Evolutionary conservation across 225 moss, liverwort and hornwort genomes (phyloP).

Genomic region (Marchantia polymorpha): DNA sequence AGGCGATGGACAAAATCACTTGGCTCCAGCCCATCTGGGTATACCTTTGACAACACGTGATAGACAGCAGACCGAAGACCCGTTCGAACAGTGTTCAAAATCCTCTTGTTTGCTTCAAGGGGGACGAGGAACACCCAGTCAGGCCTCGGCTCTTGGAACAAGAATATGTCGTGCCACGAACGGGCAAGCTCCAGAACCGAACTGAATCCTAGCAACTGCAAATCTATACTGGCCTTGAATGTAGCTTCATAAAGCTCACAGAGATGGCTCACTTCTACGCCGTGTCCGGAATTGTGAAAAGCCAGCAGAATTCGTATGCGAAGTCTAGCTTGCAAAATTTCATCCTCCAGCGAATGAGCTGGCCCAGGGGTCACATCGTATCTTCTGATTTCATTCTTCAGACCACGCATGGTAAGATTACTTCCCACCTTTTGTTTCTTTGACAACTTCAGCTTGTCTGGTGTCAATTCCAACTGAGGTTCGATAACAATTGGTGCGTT

Average conservation of each 20-base stretch:
- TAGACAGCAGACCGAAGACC: slow-evolving; percentile 67
- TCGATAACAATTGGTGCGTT: not conserved
- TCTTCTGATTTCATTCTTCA: slow-evolving; percentile 36
- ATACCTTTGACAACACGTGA: slow-evolving; percentile 58
- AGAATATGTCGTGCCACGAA: slow-evolving; percentile 58
- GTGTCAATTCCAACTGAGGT: slow-evolving; percentile 6
- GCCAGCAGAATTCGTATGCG: slow-evolving; percentile 64
- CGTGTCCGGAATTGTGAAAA: slow-evolving; percentile 58
- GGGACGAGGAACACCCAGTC: slow-evolving; percentile 64
- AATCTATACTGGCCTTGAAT: slow-evolving; percentile 50
- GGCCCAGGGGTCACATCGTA: slow-evolving; percentile 1
- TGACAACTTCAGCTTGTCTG: not conserved
- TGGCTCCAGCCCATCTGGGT: slow-evolving; percentile 63
- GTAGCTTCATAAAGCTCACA: slow-evolving; percentile 44
- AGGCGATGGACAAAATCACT: slow-evolving; percentile 61
- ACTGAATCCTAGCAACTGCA: slow-evolving; percentile 48
- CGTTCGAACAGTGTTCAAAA: slow-evolving; percentile 66
- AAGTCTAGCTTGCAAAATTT: slow-evolving; percentile 59
- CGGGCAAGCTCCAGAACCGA: slow-evolving; percentile 55
- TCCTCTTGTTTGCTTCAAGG: slow-evolving; percentile 59
- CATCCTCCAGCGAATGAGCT: slow-evolving; percentile 41
- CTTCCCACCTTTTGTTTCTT: slow-evolving; percentile 28
- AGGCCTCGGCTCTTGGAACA: slow-evolving; percentile 43
- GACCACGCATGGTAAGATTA: slow-evolving; percentile 37
- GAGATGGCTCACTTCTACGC: slow-evolving; percentile 43